Conservation (phyloP, 2,329 filamentous ascomycete species). For the Leptographium flavum region DNA sequence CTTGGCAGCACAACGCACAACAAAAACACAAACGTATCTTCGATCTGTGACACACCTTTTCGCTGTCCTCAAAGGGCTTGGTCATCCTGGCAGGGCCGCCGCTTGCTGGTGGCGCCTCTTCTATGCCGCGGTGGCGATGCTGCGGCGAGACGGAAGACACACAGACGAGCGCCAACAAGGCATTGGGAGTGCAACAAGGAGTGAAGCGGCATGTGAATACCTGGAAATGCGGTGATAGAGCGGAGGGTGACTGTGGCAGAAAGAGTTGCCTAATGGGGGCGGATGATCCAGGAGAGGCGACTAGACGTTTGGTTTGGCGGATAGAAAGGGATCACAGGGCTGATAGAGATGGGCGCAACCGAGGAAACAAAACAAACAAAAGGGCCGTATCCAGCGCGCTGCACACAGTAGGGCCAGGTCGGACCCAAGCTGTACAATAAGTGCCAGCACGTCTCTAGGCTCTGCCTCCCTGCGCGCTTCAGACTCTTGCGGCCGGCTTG, state of each 20-base stretch:
- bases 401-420: not conserved
- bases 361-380: not conserved
- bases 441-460: not conserved
- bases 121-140: constrained; percentile 12
- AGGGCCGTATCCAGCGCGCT: not conserved
- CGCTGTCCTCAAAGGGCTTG: constrained; percentile 31
- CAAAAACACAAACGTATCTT: not conserved
- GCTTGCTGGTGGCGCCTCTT: constrained; percentile 5
- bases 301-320: not conserved
- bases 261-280: not conserved
- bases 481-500: not conserved
- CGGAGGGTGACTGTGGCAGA: not conserved
- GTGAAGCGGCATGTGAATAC: not conserved
- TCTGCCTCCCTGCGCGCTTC: not conserved
- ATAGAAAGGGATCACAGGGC: not conserved
- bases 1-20: not conserved
- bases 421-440: not conserved
- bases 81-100: constrained; percentile 21
- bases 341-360: not conserved
- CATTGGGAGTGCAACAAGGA: constrained; percentile 15
- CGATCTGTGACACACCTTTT: constrained; percentile 28
- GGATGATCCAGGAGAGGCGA: not conserved
- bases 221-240: not conserved
- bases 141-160: constrained; percentile 14
- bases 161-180: constrained; percentile 16